These are phyloP conservation scores for Jatropha curcas DNA, from an alignment of 345 rosid species.

Conservation along the genomic window DNA sequence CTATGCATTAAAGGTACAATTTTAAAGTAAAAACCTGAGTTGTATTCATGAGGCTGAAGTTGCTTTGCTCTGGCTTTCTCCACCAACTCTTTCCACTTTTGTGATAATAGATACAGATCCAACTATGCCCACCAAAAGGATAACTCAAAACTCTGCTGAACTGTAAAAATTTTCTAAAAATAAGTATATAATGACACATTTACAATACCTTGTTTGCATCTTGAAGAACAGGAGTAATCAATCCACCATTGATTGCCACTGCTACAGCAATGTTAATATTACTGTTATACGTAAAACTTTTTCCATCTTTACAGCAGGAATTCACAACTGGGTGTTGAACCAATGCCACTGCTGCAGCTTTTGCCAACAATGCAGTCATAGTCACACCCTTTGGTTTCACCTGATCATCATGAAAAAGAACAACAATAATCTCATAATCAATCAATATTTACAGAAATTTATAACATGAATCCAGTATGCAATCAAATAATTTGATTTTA, in stretches of 20 bases:
- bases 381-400: constrained; percentile 96
- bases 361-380: constrained; percentile 90
- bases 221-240: constrained; percentile 96
- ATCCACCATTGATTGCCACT: constrained; percentile 87
- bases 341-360: constrained; percentile 94
- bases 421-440: background rate
- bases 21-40: constrained; percentile 59
- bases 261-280: constrained; percentile 89
- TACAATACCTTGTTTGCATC: constrained; percentile 83
- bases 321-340: constrained; percentile 92
- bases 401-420: constrained; percentile 31
- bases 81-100: constrained; percentile 96
- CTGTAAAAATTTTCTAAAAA: background rate
- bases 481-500: background rate
- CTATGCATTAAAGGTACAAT: background rate
- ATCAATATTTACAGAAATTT: background rate
- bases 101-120: constrained; percentile 85
- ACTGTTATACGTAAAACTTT: constrained; percentile 66
- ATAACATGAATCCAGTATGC: background rate
- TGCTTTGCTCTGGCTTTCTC: constrained; percentile 86
- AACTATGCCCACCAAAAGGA: constrained; percentile 45
- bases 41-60: constrained; percentile 91
- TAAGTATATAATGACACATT: background rate
- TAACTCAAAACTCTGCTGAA: background rate
- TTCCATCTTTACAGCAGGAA: constrained; percentile 86